phyloP scores from a whole-genome alignment of 768 basidiomycete species.

The Tricholoma furcatifolium region DNA sequence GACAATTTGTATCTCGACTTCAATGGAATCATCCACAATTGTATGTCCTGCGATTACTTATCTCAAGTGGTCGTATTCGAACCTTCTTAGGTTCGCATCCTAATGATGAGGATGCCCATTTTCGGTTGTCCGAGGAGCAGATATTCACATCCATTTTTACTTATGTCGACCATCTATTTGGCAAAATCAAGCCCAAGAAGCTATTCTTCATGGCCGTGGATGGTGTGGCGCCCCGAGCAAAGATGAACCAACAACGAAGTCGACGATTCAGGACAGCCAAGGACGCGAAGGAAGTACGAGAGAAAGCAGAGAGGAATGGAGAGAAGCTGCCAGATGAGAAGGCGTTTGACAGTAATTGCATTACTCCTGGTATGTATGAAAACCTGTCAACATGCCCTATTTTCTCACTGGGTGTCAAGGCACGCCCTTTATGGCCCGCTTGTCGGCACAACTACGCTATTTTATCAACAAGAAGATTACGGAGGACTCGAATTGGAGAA shows the following conservation, averaged over 20 bases:
- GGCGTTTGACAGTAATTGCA: constrained; percentile 98
- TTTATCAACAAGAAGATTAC: constrained; percentile 98
- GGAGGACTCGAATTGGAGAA: constrained; percentile 94
- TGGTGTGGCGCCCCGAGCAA: constrained; percentile 94
- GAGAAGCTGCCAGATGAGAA: constrained; percentile 92
- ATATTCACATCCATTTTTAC: constrained; percentile 97
- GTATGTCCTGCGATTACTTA: constrained; percentile 32
- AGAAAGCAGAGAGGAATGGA: constrained; percentile 85
- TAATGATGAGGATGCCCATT: constrained; percentile 94
- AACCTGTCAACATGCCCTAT: neutral
- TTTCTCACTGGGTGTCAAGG: constrained; percentile 42
- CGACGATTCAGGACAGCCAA: constrained; percentile 92
- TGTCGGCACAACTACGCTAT: constrained; percentile 92
- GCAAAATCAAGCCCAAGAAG: constrained; percentile 97
- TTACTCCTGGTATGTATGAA: constrained; percentile 79
- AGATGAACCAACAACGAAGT: constrained; percentile 99
- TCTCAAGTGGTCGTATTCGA: neutral
- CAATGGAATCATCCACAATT: constrained; percentile 90
- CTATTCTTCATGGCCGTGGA: constrained; percentile 99
- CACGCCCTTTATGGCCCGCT: constrained; percentile 90
- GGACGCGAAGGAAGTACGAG: constrained; percentile 83
- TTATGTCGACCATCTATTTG: constrained; percentile 95
- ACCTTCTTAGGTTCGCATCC: constrained; percentile 76
- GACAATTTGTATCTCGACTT: constrained; percentile 94
- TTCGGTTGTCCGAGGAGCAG: constrained; percentile 93